phyloP scores from a whole-genome alignment of 2,329 filamentous ascomycete genomes.

The Cordyceps cicadae region DNA sequence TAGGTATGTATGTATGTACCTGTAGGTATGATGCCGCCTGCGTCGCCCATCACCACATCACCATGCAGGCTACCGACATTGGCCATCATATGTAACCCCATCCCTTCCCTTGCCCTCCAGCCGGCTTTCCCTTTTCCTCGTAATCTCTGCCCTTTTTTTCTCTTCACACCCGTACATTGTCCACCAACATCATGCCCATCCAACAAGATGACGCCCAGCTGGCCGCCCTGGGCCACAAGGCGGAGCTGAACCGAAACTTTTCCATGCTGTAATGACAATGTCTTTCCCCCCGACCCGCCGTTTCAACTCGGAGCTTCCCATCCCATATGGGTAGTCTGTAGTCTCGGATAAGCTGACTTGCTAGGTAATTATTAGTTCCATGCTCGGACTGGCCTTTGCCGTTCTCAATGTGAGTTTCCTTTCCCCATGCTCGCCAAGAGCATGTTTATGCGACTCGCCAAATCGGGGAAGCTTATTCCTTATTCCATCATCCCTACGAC shows the following conservation, averaged over 20 bases:
- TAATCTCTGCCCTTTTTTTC: neutral
- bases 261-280: conserved; percentile 16
- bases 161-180: neutral
- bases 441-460: neutral
- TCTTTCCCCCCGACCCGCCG: too few relatives aligned
- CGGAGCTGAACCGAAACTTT: conserved; percentile 20
- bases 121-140: too few relatives aligned
- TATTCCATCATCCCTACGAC: neutral
- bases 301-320: too few relatives aligned
- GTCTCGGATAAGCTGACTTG: neutral
- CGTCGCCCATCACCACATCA: too few relatives aligned
- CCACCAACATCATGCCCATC: conserved; percentile 14
- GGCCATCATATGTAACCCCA: too few relatives aligned
- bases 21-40: too few relatives aligned
- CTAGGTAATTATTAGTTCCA: conserved; percentile 20
- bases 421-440: too few relatives aligned
- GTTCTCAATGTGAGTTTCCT: conserved; percentile 30
- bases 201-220: conserved; percentile 20
- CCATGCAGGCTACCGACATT: too few relatives aligned
- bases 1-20: too few relatives aligned
- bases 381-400: conserved; percentile 38
- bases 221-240: conserved; percentile 19
- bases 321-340: neutral
- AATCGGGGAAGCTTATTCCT: neutral
- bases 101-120: too few relatives aligned